Evolutionary conservation across 2,329 filamentous ascomycete species (phyloP).

Genomic region (Monosporascus sp.): DNA sequence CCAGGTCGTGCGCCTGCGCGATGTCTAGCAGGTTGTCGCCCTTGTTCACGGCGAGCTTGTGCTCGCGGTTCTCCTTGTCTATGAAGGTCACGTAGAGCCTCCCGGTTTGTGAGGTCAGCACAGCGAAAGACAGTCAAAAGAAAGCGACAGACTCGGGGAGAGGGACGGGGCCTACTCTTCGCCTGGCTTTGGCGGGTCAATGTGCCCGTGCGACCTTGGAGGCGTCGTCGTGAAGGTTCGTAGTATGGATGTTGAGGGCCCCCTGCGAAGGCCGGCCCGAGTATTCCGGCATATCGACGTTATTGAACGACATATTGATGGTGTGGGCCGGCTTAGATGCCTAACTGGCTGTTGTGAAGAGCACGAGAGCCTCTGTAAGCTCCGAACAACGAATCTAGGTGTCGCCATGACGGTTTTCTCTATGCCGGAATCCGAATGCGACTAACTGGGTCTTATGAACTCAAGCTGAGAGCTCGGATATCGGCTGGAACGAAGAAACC

Average conservation of each 20-base stretch:
- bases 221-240: slow-evolving; percentile 63
- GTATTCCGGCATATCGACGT: slow-evolving; percentile 10
- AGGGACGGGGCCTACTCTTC: slow-evolving; percentile 66
- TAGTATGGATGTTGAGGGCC: slow-evolving; percentile 1
- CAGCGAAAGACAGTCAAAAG: slow-evolving; percentile 3
- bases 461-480: neutral
- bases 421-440: neutral
- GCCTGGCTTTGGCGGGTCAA: slow-evolving; percentile 78
- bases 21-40: slow-evolving; percentile 95
- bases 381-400: slow-evolving; percentile 10
- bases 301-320: slow-evolving; percentile 10
- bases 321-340: slow-evolving; percentile 2
- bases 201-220: slow-evolving; percentile 64
- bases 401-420: slow-evolving; percentile 9
- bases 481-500: neutral
- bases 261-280: neutral
- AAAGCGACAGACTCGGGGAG: neutral
- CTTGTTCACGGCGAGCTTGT: slow-evolving; percentile 73
- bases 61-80: slow-evolving; percentile 76
- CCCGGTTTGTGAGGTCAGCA: slow-evolving; percentile 1
- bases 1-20: slow-evolving; percentile 87
- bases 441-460: neutral
- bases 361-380: slow-evolving; percentile 7
- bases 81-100: slow-evolving; percentile 89
- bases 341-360: slow-evolving; percentile 3